Evolutionary conservation across 1,139 yeast genomes (phyloP), one percentile per base, ranked within the genome.

Genomic region (Saccharomyces hybrid): DNA sequence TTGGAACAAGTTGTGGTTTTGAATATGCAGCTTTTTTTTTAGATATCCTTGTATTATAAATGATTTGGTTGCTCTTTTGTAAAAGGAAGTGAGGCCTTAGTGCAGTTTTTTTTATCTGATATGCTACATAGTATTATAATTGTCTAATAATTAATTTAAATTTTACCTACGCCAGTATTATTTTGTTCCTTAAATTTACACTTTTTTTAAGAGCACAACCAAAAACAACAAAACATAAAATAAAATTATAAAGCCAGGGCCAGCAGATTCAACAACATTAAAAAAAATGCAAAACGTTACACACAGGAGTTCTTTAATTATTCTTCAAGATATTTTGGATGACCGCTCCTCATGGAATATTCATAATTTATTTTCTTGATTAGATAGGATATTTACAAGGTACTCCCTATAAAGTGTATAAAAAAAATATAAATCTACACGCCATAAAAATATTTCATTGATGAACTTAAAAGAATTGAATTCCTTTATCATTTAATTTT

Each of bases 401-500:
- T 16, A 16, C n/a, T 38, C 26, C 44, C 44, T 9, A 38, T 16
- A 38, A 38, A 16, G 24, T 38, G 19, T 16, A 24, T 24, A 4
- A 4, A 16, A 38, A 38, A 38, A 16, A 16, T 16, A 38, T 19
- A 28, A 2, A 38, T 38, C 19, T 19, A 28, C 11, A 38, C 9
- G 44, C 19, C 44, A 9, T 38, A 38, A 5, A 16, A 38, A 38
- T 8, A 38, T 9, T 16, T 9, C 6, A 12, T 9, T 14, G 19
- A 38, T 19, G 44, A 38, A n/a, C 12, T 8, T 8, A 16, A 46
- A 26, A 5, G 9, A 26, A 24, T n/a, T 24, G 14, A 46, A 46
- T 26, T 24, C 6, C 93, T 11, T 97, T 91, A 66, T 61, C 58
- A 91, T 83, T 91, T 93, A 71, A 90, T 87, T 80, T 90, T 91